Conservation (phyloP, 2,329 filamentous ascomycete species). For the Microdochium nivale region DNA sequence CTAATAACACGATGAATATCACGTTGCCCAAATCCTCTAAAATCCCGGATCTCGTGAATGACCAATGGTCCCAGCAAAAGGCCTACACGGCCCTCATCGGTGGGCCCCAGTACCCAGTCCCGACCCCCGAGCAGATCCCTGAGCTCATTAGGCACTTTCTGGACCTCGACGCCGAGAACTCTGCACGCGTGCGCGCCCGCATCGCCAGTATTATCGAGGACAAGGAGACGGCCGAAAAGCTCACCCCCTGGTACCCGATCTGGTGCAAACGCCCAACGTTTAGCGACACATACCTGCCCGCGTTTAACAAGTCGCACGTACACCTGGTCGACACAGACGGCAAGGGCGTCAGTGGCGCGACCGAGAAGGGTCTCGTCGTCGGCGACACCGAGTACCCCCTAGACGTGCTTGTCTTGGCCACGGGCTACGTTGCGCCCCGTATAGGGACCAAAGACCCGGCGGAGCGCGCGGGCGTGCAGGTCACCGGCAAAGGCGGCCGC, state of each 20-base stretch:
- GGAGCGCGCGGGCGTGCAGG: conserved; percentile 25
- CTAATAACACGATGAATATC: conserved; percentile 32
- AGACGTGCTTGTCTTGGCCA: conserved; percentile 24
- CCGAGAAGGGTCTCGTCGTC: conserved; percentile 35
- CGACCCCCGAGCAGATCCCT: conserved; percentile 24
- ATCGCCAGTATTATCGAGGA: conserved; percentile 45
- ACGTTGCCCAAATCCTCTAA: conserved; percentile 21
- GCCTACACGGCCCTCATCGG: conserved; percentile 29
- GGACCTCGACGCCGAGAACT: conserved; percentile 29
- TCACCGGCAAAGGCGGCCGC: conserved; percentile 11
- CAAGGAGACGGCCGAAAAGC: conserved; percentile 34
- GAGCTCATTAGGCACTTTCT: conserved; percentile 27
- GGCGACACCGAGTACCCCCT: conserved; percentile 36
- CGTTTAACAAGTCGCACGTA: conserved; percentile 52
- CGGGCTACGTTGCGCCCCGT: conserved; percentile 25
- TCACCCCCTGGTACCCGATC: conserved; percentile 51
- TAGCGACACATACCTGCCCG: conserved; percentile 47
- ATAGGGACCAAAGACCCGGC: conserved; percentile 27
- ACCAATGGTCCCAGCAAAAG: conserved; percentile 36
- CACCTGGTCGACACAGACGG: conserved; percentile 51
- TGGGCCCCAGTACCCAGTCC: conserved; percentile 18
- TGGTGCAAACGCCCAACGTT: conserved; percentile 59
- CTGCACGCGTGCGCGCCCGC: conserved; percentile 34
- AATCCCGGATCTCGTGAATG: conserved; percentile 33
- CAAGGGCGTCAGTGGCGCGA: conserved; percentile 38